phyloP scores from a whole-genome alignment of 2,329 filamentous ascomycete species.

The Colletotrichum kahawae region DNA sequence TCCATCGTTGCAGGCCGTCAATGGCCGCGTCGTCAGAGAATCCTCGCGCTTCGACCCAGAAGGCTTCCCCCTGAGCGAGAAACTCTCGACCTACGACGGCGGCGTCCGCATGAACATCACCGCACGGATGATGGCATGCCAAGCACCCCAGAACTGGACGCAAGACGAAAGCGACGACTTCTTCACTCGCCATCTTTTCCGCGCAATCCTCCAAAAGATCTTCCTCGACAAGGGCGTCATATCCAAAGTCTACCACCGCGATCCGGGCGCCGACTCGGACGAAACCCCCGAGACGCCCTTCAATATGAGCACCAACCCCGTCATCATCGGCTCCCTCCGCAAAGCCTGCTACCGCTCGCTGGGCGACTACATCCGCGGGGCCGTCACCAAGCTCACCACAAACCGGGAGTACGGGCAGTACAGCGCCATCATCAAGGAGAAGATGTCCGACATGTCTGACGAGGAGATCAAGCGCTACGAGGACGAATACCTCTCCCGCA shows the following conservation, averaged over 20 bases:
- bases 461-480: conserved; percentile 78
- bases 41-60: conserved; percentile 81
- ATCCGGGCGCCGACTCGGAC: conserved; percentile 30
- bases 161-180: conserved; percentile 80
- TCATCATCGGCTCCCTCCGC: conserved; percentile 84
- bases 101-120: conserved; percentile 93
- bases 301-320: conserved; percentile 71
- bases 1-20: conserved; percentile 68
- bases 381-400: conserved; percentile 74
- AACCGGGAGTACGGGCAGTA: conserved; percentile 62
- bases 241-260: conserved; percentile 56
- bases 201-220: conserved; percentile 88
- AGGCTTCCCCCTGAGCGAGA: conserved; percentile 90
- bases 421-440: conserved; percentile 65
- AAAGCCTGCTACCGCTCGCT: conserved; percentile 83
- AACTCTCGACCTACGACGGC: conserved; percentile 62
- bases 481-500: conserved; percentile 63
- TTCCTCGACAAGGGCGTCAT: conserved; percentile 86
- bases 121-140: conserved; percentile 96
- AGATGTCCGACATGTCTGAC: conserved; percentile 73
- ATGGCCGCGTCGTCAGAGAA: conserved; percentile 71
- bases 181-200: conserved; percentile 92
- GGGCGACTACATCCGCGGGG: conserved; percentile 78
- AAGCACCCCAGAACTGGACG: conserved; percentile 94
- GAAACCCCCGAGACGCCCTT: conserved; percentile 42